Conservation (phyloP, 352 stramenopile species). For the Phytophthora tentaculata region DNA sequence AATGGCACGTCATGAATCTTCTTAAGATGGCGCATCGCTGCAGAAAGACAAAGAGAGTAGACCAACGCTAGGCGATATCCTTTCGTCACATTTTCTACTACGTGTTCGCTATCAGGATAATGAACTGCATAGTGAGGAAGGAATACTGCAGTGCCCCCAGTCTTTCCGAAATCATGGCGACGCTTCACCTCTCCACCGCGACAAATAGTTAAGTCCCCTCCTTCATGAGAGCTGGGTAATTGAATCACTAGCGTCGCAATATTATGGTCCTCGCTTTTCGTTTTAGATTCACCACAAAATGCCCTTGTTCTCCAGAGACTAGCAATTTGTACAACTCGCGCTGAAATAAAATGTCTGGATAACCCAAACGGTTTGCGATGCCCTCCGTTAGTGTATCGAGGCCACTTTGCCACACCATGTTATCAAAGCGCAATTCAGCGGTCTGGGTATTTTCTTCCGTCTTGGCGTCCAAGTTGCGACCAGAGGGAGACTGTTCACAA, state of each 20-base stretch:
- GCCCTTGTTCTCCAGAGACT: not conserved
- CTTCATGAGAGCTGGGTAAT: not conserved
- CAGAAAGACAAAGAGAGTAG: not conserved
- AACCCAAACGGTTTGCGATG: conserved; percentile 15
- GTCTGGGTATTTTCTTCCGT: conserved; percentile 5
- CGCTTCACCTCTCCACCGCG: not conserved
- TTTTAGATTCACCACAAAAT: not conserved
- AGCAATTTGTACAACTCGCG: not conserved
- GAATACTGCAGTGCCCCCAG: not conserved
- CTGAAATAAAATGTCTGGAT: conserved; percentile 1
- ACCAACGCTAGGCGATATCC: not conserved
- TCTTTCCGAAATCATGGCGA: not conserved
- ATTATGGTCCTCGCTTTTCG: not conserved
- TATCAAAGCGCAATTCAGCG: not conserved
- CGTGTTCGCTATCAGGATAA: not conserved
- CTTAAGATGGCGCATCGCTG: not conserved
- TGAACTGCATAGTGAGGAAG: not conserved
- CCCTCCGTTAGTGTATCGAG: not conserved
- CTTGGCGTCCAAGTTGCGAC: conserved; percentile 12
- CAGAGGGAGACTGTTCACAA: conserved; percentile 25
- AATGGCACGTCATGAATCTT: not conserved
- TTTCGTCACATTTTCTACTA: not conserved
- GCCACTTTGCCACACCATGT: not conserved
- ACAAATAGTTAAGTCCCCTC: not conserved
- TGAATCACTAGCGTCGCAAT: conserved; percentile 1